Evolutionary conservation across 2,329 filamentous ascomycete species (phyloP), one percentile per base, ranked within the genome.

Genomic region (Fusarium protoensiforme): DNA sequence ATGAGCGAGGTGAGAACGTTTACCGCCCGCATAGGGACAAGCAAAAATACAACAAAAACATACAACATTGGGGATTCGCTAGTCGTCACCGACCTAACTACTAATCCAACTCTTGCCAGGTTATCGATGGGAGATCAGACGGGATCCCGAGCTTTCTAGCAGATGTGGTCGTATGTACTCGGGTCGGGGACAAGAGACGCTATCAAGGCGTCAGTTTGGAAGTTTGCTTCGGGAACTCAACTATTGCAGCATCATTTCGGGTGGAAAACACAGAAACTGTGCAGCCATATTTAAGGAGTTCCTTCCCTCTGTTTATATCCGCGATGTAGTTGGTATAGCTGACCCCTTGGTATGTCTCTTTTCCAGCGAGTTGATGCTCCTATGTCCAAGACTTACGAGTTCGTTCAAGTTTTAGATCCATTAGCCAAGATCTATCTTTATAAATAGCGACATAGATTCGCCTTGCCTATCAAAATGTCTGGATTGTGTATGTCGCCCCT

Each of bases 51-150:
- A 18, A 2, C 13, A 41, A 36, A 53, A 56, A 18, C 67, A 73
- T 67, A 67, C 62, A 73, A 73, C 69, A 73, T 67, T 48, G 41
- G 70, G 70, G 61, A 72, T 72, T 72, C 61, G 68, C 69, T 72
- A 67, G 60, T 69, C 69, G 51, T 72, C 69, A 72, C 69, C 60
- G 69, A 67, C 70, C 65, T 64, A 72, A 61, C 65, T 72, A 72
- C 68, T 72, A 72, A 68, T 72, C 69, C 69, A 67, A 69, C 68
- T 66, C 68, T 72, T 72, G 60, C 65, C 38, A 72, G 69, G 60
- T 72, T 72, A 67, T 68, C 69, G 48, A 38, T 65, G 65, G 69
- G 69, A 68, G 69, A 72, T 69, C 69, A 33, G 61, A 69, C 68
- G 69, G 65, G 65, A 72, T 72, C 69, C 68, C 56, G 69, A 69